Evolutionary conservation across 1,139 yeast species (phyloP).

Genomic region (Geotrichum klebahnii): DNA sequence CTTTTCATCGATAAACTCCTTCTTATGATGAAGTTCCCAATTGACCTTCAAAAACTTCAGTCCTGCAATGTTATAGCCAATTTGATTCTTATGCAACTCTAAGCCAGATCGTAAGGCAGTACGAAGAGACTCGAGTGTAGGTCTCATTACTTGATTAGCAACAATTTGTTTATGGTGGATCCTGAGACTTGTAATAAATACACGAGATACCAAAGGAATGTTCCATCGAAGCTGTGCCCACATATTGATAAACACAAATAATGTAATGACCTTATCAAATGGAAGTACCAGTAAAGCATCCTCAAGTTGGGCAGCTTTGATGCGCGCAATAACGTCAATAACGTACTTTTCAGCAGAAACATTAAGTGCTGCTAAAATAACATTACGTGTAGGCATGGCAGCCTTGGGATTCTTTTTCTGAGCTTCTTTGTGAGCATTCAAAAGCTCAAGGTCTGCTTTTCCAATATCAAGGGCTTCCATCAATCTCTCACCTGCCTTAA

Average conservation of each 20-base stretch:
- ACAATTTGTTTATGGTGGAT: constrained; percentile 68
- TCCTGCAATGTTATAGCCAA: constrained; percentile 89
- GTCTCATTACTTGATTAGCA: constrained; percentile 40
- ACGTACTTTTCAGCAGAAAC: constrained; percentile 76
- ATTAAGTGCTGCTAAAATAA: constrained; percentile 66
- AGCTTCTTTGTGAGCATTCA: constrained; percentile 48
- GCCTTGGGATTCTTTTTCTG: constrained; percentile 43
- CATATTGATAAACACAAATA: constrained; percentile 66
- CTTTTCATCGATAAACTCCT: constrained; percentile 68
- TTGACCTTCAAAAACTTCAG: constrained; percentile 66
- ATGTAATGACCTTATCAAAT: constrained; percentile 70
- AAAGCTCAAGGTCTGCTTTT: constrained; percentile 60
- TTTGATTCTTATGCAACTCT: constrained; percentile 49
- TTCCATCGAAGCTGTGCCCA: constrained; percentile 60
- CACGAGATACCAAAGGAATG: constrained; percentile 64
- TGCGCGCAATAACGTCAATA: constrained; percentile 60
- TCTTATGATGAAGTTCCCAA: constrained; percentile 73
- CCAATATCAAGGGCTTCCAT: constrained; percentile 92
- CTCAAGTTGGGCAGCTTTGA: constrained; percentile 80
- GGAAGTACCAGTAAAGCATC: constrained; percentile 90
- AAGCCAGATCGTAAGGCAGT: constrained; percentile 44
- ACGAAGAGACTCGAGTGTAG: constrained; percentile 39
- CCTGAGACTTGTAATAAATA: constrained; percentile 67
- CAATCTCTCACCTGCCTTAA: constrained; percentile 90
- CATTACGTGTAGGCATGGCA: constrained; percentile 64